phyloP scores from a whole-genome alignment of 257 asterid species.

The Capsicum baccatum region DNA sequence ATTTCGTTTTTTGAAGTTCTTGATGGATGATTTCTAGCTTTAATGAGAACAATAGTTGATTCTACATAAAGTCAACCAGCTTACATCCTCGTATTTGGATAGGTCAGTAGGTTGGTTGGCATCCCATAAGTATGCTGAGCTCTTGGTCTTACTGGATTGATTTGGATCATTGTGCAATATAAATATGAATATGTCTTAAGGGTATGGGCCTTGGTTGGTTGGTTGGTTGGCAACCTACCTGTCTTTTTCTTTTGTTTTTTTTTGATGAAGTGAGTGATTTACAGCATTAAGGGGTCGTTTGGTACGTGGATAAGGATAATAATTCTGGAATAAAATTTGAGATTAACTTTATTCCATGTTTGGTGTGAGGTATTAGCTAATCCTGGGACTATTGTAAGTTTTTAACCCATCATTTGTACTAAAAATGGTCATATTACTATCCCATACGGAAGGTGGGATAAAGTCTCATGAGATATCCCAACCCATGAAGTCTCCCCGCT shows the following conservation, averaged over 20 bases:
- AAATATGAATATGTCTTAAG: not conserved
- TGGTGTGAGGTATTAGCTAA: too few relatives aligned
- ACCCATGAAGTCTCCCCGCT: too few relatives aligned
- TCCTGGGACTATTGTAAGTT: too few relatives aligned
- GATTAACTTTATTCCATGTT: too few relatives aligned
- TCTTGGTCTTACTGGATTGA: not conserved
- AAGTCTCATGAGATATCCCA: too few relatives aligned
- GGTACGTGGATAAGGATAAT: too few relatives aligned
- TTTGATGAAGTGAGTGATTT: not conserved
- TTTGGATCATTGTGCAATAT: not conserved
- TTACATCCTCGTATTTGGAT: not conserved
- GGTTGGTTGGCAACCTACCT: not conserved
- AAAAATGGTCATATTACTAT: too few relatives aligned
- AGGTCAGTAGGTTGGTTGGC: not conserved
- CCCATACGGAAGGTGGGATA: too few relatives aligned
- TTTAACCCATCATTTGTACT: too few relatives aligned
- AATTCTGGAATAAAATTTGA: too few relatives aligned
- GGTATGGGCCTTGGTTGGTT: not conserved
- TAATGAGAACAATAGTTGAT: not conserved
- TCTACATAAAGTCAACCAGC: not conserved
- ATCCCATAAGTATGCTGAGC: slow-evolving; percentile 2
- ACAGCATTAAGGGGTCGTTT: not conserved
- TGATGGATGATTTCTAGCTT: not conserved
- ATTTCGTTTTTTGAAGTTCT: not conserved
- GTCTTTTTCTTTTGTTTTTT: not conserved